Evolutionary conservation across 2,329 filamentous ascomycete species (phyloP).

Genomic region (Pestalotiopsis sp.): DNA sequence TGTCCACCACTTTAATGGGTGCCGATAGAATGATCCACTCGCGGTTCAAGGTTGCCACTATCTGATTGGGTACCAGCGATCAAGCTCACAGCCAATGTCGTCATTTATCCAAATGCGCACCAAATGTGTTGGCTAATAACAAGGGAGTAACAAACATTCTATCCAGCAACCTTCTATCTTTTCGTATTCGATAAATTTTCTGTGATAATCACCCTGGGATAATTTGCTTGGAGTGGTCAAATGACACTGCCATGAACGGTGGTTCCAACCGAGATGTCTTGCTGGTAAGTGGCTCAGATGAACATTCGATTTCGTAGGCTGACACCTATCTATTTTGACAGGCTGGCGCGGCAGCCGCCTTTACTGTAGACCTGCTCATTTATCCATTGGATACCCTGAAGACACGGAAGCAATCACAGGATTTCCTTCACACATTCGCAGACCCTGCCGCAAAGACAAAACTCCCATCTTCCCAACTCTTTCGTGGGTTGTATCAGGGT

Average conservation of each 20-base stretch:
- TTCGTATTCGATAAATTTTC: too few relatives aligned
- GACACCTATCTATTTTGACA: constrained; percentile 32
- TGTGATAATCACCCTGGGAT: too few relatives aligned
- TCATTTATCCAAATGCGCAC: background rate
- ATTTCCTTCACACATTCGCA: constrained; percentile 68
- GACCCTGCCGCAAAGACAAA: constrained; percentile 52
- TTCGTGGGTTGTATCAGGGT: constrained; percentile 82
- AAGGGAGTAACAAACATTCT: background rate
- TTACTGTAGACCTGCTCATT: constrained; percentile 81
- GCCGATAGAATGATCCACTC: background rate
- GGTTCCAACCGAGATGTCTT: constrained; percentile 16
- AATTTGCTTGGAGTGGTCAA: background rate
- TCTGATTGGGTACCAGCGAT: background rate
- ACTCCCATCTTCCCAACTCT: constrained; percentile 47
- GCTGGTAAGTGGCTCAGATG: constrained; percentile 10
- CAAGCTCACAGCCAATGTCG: background rate
- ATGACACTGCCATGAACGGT: constrained; percentile 10
- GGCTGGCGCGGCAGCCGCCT: constrained; percentile 84
- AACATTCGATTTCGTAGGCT: background rate
- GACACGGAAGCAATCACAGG: constrained; percentile 77
- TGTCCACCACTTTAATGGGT: background rate
- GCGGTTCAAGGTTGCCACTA: background rate
- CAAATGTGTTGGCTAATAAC: background rate
- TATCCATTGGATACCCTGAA: constrained; percentile 91
- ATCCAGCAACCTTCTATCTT: too few relatives aligned